These are phyloP conservation scores for Ophiocordyceps camponoti-leonardi DNA, from an alignment of 2,329 filamentous ascomycete genomes.

Conservation along the genomic window DNA sequence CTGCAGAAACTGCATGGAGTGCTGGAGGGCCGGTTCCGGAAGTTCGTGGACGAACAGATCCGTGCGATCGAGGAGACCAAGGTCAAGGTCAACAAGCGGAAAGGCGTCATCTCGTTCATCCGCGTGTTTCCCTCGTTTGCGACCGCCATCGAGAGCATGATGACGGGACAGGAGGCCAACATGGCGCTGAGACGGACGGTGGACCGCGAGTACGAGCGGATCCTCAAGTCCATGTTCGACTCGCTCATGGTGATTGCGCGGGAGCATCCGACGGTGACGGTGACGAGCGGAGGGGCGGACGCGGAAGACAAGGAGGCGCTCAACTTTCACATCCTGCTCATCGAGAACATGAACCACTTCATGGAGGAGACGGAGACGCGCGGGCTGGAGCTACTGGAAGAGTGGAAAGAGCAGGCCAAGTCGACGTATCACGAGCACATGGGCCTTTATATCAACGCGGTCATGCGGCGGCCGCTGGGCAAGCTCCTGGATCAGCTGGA, in stretches of 20 bases:
- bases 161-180: slow-evolving; percentile 37
- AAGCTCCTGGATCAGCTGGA: slow-evolving; percentile 86
- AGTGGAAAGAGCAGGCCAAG: slow-evolving; percentile 65
- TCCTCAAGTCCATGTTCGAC: slow-evolving; percentile 94
- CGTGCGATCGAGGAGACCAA: slow-evolving; percentile 95
- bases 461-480: slow-evolving; percentile 76
- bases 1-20: slow-evolving; percentile 65
- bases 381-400: slow-evolving; percentile 57
- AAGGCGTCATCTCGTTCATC: slow-evolving; percentile 91
- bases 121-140: slow-evolving; percentile 81
- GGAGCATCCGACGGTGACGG: slow-evolving; percentile 39
- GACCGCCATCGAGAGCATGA: slow-evolving; percentile 69
- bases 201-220: slow-evolving; percentile 72
- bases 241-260: slow-evolving; percentile 85
- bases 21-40: slow-evolving; percentile 60
- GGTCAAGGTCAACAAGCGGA: slow-evolving; percentile 97
- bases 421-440: slow-evolving; percentile 76
- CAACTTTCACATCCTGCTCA: slow-evolving; percentile 92
- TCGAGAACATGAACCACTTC: slow-evolving; percentile 99
- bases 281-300: slow-evolving; percentile 27
- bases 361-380: slow-evolving; percentile 74
- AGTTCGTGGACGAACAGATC: slow-evolving; percentile 88
- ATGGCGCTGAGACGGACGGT: slow-evolving; percentile 57
- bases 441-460: slow-evolving; percentile 68
- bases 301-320: slow-evolving; percentile 89